These are phyloP conservation scores for Epipyxis sp. DNA, from an alignment of 108 stramenopile genomes.

Conservation along the genomic window DNA sequence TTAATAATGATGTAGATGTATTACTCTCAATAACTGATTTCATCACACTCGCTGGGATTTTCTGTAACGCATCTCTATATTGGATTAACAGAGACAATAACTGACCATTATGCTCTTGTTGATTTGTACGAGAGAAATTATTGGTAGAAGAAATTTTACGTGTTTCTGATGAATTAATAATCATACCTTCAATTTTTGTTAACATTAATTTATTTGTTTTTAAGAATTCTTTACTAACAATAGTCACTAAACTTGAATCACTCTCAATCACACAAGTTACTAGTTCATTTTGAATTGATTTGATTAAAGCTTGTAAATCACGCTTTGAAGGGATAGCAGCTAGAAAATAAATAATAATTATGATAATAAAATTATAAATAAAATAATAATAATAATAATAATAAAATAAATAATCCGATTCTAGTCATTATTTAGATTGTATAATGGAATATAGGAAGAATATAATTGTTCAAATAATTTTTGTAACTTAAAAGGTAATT, in stretches of 20 bases:
- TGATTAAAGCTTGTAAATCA: constrained; percentile 1
- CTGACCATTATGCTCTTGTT: constrained; percentile 17
- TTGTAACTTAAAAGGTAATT: no score
- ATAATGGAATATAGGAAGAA: no score
- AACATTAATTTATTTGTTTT: not conserved
- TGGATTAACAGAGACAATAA: not conserved
- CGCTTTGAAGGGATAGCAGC: constrained; percentile 24
- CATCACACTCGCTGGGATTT: not conserved
- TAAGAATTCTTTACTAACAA: not conserved
- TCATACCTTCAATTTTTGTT: constrained; percentile 6
- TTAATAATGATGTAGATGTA: not conserved
- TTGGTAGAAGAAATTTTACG: not conserved
- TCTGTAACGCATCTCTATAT: not conserved
- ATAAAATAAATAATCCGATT: no score
- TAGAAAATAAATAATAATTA: no score
- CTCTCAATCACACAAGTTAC: not conserved
- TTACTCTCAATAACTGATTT: not conserved
- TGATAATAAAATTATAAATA: no score
- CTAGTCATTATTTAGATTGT: no score
- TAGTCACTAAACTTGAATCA: not conserved
- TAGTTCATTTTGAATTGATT: constrained; percentile 14
- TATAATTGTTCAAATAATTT: no score
- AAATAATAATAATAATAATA: no score
- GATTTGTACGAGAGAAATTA: not conserved
- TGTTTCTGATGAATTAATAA: not conserved